Evolutionary conservation across 2,329 filamentous ascomycete species (phyloP).

Genomic region (Aspergillus ochraceus): DNA sequence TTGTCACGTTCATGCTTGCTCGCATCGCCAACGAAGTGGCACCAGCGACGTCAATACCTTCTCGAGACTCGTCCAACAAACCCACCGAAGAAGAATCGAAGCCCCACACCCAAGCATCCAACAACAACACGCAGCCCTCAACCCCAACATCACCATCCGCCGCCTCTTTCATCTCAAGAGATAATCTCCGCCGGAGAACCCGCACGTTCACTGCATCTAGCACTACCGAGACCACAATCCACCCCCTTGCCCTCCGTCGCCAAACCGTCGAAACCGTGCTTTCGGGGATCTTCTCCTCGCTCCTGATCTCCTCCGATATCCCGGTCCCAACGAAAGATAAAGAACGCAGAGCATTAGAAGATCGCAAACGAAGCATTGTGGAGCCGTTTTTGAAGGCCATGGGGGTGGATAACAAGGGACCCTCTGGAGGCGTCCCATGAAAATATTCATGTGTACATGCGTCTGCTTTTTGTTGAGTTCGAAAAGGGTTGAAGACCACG

Average conservation of each 20-base stretch:
- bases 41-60: slow-evolving; percentile 33
- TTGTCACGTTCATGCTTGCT: slow-evolving; percentile 75
- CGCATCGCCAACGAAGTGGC: slow-evolving; percentile 58
- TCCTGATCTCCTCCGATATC: slow-evolving; percentile 57
- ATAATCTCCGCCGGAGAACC: slow-evolving; percentile 31
- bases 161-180: slow-evolving; percentile 28
- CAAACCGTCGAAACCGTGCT: slow-evolving; percentile 61
- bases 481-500: background rate
- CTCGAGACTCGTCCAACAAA: slow-evolving; percentile 7
- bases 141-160: slow-evolving; percentile 23
- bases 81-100: slow-evolving; percentile 1
- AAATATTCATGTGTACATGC: background rate
- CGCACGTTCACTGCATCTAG: slow-evolving; percentile 26
- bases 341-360: slow-evolving; percentile 61
- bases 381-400: slow-evolving; percentile 65
- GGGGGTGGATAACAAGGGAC: slow-evolving; percentile 34
- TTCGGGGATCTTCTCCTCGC: slow-evolving; percentile 64
- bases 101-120: slow-evolving; percentile 4
- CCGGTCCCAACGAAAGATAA: slow-evolving; percentile 50
- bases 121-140: slow-evolving; percentile 7
- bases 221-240: slow-evolving; percentile 32
- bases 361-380: slow-evolving; percentile 65
- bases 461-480: background rate
- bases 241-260: slow-evolving; percentile 55
- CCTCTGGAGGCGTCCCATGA: slow-evolving; percentile 30